phyloP scores from a whole-genome alignment of 768 basidiomycete genomes.

The Sporobolomyces phaffii region DNA sequence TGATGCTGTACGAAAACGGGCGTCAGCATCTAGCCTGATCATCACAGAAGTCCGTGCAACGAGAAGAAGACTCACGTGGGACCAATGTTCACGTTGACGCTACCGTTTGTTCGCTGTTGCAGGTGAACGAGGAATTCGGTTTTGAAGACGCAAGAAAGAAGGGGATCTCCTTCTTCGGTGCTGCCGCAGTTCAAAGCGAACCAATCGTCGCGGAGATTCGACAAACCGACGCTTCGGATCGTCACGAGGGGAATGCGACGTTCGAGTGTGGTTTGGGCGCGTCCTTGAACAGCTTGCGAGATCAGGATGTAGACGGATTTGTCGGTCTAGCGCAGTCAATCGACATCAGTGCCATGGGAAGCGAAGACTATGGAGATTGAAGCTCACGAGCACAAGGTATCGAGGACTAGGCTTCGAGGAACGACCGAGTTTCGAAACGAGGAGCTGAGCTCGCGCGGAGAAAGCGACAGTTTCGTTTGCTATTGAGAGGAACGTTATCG shows the following conservation, averaged over 20 bases:
- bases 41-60: no score
- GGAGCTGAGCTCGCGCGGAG: slow-evolving; percentile 69
- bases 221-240: slow-evolving; percentile 78
- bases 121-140: slow-evolving; percentile 83
- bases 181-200: slow-evolving; percentile 69
- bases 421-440: slow-evolving; percentile 76
- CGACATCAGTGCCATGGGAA: slow-evolving; percentile 8
- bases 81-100: slow-evolving; percentile 64
- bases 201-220: slow-evolving; percentile 90
- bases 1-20: slow-evolving; percentile 53
- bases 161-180: slow-evolving; percentile 89
- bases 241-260: slow-evolving; percentile 83
- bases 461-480: slow-evolving; percentile 70
- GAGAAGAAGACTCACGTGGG: slow-evolving; percentile 78
- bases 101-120: slow-evolving; percentile 69
- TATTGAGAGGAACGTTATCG: slow-evolving; percentile 38
- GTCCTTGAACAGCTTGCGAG: slow-evolving; percentile 57
- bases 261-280: slow-evolving; percentile 59
- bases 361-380: no score
- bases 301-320: slow-evolving; percentile 79
- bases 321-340: slow-evolving; percentile 55
- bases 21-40: no score
- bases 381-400: slow-evolving; percentile 78
- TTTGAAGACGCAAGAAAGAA: slow-evolving; percentile 88
- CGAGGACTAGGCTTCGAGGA: slow-evolving; percentile 90